These are phyloP conservation scores for Cardamine occulta DNA, from an alignment of 345 rosid species.

Conservation along the genomic window DNA sequence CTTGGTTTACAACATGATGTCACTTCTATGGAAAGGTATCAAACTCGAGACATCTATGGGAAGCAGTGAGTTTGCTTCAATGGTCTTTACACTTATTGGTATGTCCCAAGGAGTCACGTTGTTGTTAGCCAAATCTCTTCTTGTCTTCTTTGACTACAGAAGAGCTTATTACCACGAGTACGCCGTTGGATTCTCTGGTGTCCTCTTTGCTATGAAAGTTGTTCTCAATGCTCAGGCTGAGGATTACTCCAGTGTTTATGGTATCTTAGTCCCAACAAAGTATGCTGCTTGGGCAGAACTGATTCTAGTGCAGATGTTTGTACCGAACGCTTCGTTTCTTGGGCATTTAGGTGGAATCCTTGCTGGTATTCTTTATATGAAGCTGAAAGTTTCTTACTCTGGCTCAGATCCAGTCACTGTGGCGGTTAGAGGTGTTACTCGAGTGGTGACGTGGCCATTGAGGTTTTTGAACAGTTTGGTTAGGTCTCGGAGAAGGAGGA, in stretches of 20 bases:
- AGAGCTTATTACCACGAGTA: constrained; percentile 70
- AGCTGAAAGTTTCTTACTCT: constrained; percentile 57
- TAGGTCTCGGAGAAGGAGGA: constrained; percentile 47
- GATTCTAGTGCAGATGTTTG: constrained; percentile 86
- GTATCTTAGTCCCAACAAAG: constrained; percentile 71
- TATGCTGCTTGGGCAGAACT: constrained; percentile 96
- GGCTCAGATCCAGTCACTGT: constrained; percentile 63
- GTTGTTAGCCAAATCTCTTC: constrained; percentile 72
- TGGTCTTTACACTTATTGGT: constrained; percentile 67
- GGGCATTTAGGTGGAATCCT: constrained; percentile 98
- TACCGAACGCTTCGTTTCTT: constrained; percentile 84
- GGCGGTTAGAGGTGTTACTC: constrained; percentile 50
- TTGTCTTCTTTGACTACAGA: constrained; percentile 57
- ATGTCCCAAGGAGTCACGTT: constrained; percentile 90
- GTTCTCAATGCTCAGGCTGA: constrained; percentile 79
- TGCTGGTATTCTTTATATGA: constrained; percentile 81
- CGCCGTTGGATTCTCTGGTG: constrained; percentile 88
- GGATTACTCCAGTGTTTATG: constrained; percentile 61
- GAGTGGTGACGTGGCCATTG: constrained; percentile 62
- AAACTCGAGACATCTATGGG: constrained; percentile 90
- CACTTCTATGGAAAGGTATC: constrained; percentile 92
- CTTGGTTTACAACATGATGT: constrained; percentile 87
- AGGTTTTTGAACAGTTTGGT: constrained; percentile 53
- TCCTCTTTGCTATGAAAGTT: constrained; percentile 94
- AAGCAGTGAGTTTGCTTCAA: constrained; percentile 79